phyloP scores from a whole-genome alignment of 768 basidiomycete genomes.

The Crucibulum laeve region DNA sequence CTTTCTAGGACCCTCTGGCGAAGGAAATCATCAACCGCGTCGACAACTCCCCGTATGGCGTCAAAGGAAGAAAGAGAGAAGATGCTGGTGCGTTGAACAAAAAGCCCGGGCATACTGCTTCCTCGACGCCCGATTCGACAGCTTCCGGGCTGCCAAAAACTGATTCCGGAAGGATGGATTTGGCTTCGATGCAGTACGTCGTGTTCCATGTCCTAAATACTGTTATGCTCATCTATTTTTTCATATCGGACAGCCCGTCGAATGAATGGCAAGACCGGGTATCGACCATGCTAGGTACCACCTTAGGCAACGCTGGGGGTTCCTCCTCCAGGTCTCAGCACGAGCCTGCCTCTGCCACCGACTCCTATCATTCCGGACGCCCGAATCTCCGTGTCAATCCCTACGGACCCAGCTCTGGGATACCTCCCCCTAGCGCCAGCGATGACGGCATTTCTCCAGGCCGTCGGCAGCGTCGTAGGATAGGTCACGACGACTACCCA shows the following conservation, averaged over 20 bases:
- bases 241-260: slow-evolving; percentile 50
- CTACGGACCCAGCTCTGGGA: slow-evolving; percentile 6
- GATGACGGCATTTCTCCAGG: slow-evolving; percentile 27
- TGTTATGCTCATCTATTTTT: neutral
- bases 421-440: slow-evolving; percentile 8
- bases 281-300: slow-evolving; percentile 30
- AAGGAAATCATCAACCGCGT: slow-evolving; percentile 78
- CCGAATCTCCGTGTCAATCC: slow-evolving; percentile 13
- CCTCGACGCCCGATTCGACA: slow-evolving; percentile 14
- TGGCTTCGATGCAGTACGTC: slow-evolving; percentile 63
- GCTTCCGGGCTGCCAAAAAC: slow-evolving; percentile 14
- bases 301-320: neutral
- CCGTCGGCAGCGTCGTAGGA: slow-evolving; percentile 47
- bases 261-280: slow-evolving; percentile 84
- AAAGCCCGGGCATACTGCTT: slow-evolving; percentile 15
- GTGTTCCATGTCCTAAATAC: neutral
- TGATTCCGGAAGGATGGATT: slow-evolving; percentile 28
- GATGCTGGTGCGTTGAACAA: slow-evolving; percentile 16
- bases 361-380: slow-evolving; percentile 2
- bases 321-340: neutral
- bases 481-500: slow-evolving; percentile 30
- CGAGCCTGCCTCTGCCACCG: neutral
- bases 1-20: slow-evolving; percentile 70
- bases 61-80: slow-evolving; percentile 57
- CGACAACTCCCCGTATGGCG: slow-evolving; percentile 77